Evolutionary conservation across 805 yeast species (phyloP).

Genomic region (Yarrowia deformans): DNA sequence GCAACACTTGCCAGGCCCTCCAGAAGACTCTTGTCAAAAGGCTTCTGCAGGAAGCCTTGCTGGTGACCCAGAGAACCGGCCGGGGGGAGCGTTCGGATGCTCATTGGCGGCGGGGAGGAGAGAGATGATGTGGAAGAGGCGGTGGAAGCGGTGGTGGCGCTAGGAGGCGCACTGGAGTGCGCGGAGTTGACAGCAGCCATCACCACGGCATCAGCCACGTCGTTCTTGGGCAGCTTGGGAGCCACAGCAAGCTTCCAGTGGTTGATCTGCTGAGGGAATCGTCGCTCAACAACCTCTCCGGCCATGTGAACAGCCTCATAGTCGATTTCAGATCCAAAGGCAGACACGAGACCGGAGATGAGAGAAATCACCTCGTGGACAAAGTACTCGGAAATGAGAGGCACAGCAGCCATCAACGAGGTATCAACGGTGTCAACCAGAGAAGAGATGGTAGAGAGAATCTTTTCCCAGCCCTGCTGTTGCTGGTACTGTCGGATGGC

Average conservation of each 20-base stretch:
- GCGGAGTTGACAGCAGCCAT: conserved; percentile 26
- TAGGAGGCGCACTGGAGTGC: conserved; percentile 27
- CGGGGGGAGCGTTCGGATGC: conserved; percentile 36
- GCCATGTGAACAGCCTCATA: conserved; percentile 39
- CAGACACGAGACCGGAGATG: conserved; percentile 32
- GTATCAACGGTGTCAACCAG: conserved; percentile 36
- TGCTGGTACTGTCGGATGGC: conserved; percentile 39
- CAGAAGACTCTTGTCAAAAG: conserved; percentile 31
- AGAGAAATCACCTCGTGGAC: conserved; percentile 34
- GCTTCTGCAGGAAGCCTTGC: conserved; percentile 22
- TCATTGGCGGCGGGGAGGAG: conserved; percentile 33
- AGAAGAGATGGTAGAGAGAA: conserved; percentile 35
- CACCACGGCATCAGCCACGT: conserved; percentile 29
- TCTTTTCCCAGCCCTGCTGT: conserved; percentile 39
- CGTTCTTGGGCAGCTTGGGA: conserved; percentile 28
- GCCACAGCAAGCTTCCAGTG: conserved; percentile 30
- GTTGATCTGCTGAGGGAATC: conserved; percentile 36
- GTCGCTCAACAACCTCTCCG: conserved; percentile 37
- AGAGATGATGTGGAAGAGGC: conserved; percentile 35
- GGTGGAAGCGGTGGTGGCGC: conserved; percentile 29
- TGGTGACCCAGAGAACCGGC: conserved; percentile 38
- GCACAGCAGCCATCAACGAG: conserved; percentile 38
- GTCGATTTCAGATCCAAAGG: conserved; percentile 36
- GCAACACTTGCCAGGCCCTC: conserved; percentile 39
- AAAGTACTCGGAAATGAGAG: conserved; percentile 35